These are phyloP conservation scores for Quercus parvula DNA, from an alignment of 306 rosid genomes.

Conservation along the genomic window DNA sequence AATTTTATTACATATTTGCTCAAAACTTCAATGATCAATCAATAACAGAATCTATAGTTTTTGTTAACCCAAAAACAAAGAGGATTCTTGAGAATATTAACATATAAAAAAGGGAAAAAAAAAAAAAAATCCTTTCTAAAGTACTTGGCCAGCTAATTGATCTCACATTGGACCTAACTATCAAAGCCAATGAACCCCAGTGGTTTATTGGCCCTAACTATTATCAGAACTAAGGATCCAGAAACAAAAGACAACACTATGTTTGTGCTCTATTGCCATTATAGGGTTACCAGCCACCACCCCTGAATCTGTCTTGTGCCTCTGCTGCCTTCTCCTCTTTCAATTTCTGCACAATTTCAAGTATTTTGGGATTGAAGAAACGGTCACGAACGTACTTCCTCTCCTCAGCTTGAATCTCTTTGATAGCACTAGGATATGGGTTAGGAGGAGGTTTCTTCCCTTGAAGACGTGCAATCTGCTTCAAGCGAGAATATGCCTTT, in stretches of 20 bases:
- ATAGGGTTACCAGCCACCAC: constrained; percentile 18
- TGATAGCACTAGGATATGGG: constrained; percentile 73
- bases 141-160: not conserved
- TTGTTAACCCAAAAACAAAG: not conserved
- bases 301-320: constrained; percentile 34
- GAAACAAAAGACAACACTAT: constrained; percentile 11
- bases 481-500: constrained; percentile 67
- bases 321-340: constrained; percentile 41
- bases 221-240: constrained; percentile 6
- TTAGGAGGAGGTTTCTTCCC: constrained; percentile 81
- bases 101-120: not conserved
- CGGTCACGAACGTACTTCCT: constrained; percentile 67
- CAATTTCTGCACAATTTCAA: constrained; percentile 46
- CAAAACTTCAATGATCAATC: not conserved
- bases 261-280: not conserved
- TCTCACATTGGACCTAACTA: not conserved
- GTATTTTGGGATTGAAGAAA: constrained; percentile 59
- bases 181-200: not conserved
- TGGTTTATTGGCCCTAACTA: constrained; percentile 7
- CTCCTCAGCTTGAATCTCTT: constrained; percentile 80
- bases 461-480: constrained; percentile 64
- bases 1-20: not conserved
- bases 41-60: not conserved
- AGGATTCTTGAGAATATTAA: no score
- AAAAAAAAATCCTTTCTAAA: not conserved